Percentiles rank a stretch among this genome's conserved stretches.
Evolutionary conservation across 768 basidiomycete genomes (phyloP).

Genomic region (Erythrobasidium yunnanense): DNA sequence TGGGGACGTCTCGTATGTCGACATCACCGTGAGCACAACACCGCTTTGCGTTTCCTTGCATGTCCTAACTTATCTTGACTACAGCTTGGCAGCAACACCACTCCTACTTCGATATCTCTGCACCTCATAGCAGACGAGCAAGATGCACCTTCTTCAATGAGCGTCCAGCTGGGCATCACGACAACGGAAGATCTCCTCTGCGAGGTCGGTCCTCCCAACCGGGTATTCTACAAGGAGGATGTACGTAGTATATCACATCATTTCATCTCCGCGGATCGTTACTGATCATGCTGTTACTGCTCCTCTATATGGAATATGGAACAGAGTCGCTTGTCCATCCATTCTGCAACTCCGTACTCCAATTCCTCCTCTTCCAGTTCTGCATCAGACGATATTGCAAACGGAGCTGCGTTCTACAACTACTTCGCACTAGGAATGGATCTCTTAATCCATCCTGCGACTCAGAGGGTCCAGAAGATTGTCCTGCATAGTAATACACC

Average conservation of each 20-base stretch:
- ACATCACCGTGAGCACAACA: neutral
- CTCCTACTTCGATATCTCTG: no score
- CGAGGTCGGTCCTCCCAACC: conserved; percentile 41
- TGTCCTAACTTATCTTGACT: no score
- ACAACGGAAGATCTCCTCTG: conserved; percentile 42
- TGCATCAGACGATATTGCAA: conserved; percentile 27
- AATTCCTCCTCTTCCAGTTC: no score
- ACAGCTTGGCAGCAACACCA: no score
- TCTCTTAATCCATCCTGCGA: conserved; percentile 27
- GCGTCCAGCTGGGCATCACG: conserved; percentile 39
- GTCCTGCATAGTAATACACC: conserved; percentile 36
- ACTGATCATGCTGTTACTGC: neutral
- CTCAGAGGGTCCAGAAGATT: conserved; percentile 31
- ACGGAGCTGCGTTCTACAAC: conserved; percentile 37
- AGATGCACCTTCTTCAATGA: neutral
- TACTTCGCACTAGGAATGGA: conserved; percentile 34
- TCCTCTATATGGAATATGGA: neutral
- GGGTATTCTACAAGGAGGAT: conserved; percentile 43
- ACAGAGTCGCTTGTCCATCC: conserved; percentile 33
- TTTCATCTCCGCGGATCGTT: neutral
- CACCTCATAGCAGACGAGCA: neutral
- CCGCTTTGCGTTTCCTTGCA: neutral
- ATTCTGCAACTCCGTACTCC: neutral
- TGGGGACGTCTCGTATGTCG: conserved; percentile 6
- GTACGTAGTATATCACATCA: no score